Conservation (phyloP, 495 filamentous ascomycete species). For the Lasiosphaeriaceae sp. region DNA sequence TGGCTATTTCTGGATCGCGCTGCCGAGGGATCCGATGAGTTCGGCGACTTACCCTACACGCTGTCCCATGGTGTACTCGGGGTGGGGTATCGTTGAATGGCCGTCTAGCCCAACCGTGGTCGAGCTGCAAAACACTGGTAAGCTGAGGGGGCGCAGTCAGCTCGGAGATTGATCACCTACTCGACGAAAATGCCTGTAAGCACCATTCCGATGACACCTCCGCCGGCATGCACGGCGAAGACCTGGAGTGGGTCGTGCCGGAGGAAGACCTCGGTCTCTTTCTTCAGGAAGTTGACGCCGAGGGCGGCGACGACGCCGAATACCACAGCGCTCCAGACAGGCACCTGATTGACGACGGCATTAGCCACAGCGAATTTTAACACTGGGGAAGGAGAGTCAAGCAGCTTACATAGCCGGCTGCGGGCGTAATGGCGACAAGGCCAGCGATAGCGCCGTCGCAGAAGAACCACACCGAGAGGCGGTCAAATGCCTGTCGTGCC, state of each 20-base stretch:
- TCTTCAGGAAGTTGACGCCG: constrained; percentile 11
- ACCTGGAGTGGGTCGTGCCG: constrained; percentile 15
- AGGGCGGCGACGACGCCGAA: constrained; percentile 15
- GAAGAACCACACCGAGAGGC: constrained; percentile 88
- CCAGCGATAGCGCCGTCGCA: constrained; percentile 86
- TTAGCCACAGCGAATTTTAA: neutral
- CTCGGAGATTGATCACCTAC: neutral
- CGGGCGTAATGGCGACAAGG: constrained; percentile 79
- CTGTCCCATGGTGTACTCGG: constrained; percentile 8
- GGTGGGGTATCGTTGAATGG: constrained; percentile 14
- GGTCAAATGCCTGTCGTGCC: constrained; percentile 56
- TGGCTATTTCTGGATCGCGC: neutral
- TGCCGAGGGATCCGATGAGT: neutral
- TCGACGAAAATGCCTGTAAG: constrained; percentile 14
- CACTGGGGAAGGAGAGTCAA: neutral
- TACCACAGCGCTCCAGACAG: constrained; percentile 13
- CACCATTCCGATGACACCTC: constrained; percentile 15
- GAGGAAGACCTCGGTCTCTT: constrained; percentile 8
- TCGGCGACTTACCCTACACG: constrained; percentile 11
- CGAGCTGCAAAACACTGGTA: constrained; percentile 6
- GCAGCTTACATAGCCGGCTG: constrained; percentile 74
- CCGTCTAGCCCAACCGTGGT: constrained; percentile 13
- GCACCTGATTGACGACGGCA: constrained; percentile 10
- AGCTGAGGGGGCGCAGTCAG: neutral
- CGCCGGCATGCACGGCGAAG: constrained; percentile 19